Percentiles rank a stretch among this genome's conserved stretches.
Evolutionary conservation across 768 basidiomycete species (phyloP).

Genomic region (Symmetrospora coprosmae): DNA sequence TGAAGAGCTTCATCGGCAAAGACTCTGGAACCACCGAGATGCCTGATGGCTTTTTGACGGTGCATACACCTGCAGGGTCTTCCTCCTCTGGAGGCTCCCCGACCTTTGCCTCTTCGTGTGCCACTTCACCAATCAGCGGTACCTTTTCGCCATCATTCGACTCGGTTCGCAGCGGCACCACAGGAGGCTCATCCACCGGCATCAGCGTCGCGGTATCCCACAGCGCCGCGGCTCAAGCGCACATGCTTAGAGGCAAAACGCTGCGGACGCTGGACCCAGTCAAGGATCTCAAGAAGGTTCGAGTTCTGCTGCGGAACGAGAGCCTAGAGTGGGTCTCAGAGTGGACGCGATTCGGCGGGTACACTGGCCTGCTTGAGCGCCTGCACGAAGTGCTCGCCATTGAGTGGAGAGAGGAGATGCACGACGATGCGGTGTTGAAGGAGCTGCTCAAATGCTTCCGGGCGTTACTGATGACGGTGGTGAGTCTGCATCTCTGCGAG

Average conservation of each 20-base stretch:
- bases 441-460: slow-evolving; percentile 88
- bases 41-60: slow-evolving; percentile 11
- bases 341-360: slow-evolving; percentile 71
- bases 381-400: slow-evolving; percentile 83
- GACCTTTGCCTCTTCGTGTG: not conserved
- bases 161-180: not conserved
- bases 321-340: slow-evolving; percentile 78
- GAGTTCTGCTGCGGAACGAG: slow-evolving; percentile 77
- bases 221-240: slow-evolving; percentile 2
- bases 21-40: not conserved
- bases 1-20: slow-evolving; percentile 8
- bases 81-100: not conserved
- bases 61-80: not conserved
- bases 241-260: not conserved
- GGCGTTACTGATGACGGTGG: slow-evolving; percentile 58
- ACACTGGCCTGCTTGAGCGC: slow-evolving; percentile 63
- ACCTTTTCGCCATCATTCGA: not conserved
- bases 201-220: not conserved
- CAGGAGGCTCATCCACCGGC: not conserved
- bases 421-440: slow-evolving; percentile 84
- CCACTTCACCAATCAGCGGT: not conserved
- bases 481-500: too few species aligned
- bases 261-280: not conserved
- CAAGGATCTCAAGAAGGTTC: slow-evolving; percentile 64
- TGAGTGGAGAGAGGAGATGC: slow-evolving; percentile 98